These are phyloP conservation scores for Coemansia sp. DNA, from an alignment of 192 early-diverging fungal genomes.

Conservation along the genomic window DNA sequence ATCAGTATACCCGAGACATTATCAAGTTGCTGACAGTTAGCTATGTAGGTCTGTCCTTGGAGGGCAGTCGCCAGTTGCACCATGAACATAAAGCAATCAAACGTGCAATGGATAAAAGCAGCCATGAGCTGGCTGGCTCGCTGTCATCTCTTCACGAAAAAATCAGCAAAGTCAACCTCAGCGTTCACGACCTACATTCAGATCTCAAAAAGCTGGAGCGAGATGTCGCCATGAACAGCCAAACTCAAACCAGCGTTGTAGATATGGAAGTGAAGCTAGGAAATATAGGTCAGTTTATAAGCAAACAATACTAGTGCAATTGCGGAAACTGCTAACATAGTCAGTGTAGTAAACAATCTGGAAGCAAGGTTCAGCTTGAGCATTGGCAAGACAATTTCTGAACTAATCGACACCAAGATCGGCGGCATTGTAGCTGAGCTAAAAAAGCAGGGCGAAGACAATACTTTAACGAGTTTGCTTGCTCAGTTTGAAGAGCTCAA, in stretches of 20 bases:
- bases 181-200: constrained; percentile 46
- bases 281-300: constrained; percentile 28
- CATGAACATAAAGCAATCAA: constrained; percentile 42
- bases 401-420: constrained; percentile 6
- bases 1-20: not conserved
- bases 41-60: constrained; percentile 5
- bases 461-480: not conserved
- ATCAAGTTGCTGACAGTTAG: not conserved
- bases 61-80: constrained; percentile 32
- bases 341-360: constrained; percentile 14
- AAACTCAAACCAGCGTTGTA: constrained; percentile 13
- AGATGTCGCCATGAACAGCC: constrained; percentile 19
- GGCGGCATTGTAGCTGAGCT: not conserved
- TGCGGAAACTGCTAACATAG: not conserved
- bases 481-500: not conserved
- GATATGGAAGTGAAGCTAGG: constrained; percentile 44
- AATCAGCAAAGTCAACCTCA: constrained; percentile 41
- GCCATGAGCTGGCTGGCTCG: constrained; percentile 25
- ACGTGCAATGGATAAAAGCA: constrained; percentile 26
- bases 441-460: not conserved
- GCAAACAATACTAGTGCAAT: not conserved
- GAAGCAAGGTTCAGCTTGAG: constrained; percentile 12
- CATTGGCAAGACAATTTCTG: constrained; percentile 4
- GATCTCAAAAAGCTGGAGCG: constrained; percentile 48
- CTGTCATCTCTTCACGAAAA: constrained; percentile 49